A percentile compares a stretch with the other conserved stretches of the same genome.
These are phyloP conservation scores for Pneumocystis sp. DNA, from an alignment of 1,139 yeast species.

Conservation along the genomic window DNA sequence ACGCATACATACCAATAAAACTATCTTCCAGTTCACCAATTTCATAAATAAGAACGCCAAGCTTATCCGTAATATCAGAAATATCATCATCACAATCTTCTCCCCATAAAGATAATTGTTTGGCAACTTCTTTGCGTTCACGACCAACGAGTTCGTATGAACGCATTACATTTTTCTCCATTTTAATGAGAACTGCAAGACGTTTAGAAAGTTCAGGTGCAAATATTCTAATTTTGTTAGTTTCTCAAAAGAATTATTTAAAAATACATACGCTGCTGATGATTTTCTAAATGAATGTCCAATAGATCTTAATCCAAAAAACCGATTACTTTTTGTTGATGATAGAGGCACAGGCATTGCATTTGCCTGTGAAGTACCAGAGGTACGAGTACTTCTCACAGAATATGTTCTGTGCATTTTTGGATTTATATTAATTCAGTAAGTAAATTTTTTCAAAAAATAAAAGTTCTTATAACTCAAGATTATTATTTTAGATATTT, in stretches of 20 bases:
- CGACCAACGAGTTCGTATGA: constrained; percentile 84
- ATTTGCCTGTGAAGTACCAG: constrained; percentile 89
- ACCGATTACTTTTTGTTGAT: constrained; percentile 56
- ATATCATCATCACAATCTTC: constrained; percentile 96
- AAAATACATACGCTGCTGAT: constrained; percentile 41
- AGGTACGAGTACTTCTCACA: constrained; percentile 85
- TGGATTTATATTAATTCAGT: constrained; percentile 1
- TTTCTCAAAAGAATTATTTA: neutral
- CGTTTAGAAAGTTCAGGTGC: constrained; percentile 63
- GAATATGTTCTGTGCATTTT: constrained; percentile 97
- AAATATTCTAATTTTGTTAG: neutral
- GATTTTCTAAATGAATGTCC: constrained; percentile 64
- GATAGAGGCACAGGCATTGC: constrained; percentile 93
- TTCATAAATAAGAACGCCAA: constrained; percentile 90
- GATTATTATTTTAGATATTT: neutral
- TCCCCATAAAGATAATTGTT: constrained; percentile 94
- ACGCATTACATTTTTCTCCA: constrained; percentile 93
- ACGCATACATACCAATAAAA: constrained; percentile 35
- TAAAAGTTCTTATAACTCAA: neutral
- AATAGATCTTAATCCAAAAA: constrained; percentile 82
- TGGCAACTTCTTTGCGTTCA: constrained; percentile 94
- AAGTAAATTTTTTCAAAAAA: neutral
- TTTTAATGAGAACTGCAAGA: constrained; percentile 76
- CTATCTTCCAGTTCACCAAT: constrained; percentile 97
- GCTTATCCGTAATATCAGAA: constrained; percentile 89